Evolutionary conservation across 495 filamentous ascomycete species (phyloP).

Genomic region (Penicillium parvum): DNA sequence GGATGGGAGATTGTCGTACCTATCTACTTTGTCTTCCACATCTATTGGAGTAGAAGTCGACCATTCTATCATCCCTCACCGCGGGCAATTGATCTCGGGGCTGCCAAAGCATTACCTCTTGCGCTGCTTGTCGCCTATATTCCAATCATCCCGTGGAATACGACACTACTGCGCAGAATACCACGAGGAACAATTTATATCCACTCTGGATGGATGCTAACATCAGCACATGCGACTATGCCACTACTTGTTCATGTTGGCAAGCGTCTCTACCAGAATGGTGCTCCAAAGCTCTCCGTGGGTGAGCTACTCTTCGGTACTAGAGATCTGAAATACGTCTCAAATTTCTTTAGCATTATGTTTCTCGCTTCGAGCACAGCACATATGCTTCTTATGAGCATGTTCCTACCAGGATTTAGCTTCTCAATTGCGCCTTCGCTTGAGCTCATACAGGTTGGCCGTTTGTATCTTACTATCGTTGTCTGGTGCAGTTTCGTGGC

Average conservation of each 20-base stretch:
- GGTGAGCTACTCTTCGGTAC: background rate
- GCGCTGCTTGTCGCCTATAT: background rate
- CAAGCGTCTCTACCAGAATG: background rate
- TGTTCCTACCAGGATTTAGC: background rate
- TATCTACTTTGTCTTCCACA: background rate
- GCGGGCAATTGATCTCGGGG: background rate
- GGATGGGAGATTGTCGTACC: background rate
- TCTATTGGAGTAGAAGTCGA: background rate
- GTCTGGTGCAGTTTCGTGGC: background rate
- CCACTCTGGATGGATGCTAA: background rate
- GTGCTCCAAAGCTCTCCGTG: background rate
- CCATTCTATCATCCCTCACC: constrained; percentile 2
- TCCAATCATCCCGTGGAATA: background rate
- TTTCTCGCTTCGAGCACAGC: background rate
- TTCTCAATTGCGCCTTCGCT: background rate
- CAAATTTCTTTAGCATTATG: background rate
- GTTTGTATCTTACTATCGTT: background rate
- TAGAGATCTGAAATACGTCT: background rate
- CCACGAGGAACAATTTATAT: background rate
- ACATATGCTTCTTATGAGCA: background rate
- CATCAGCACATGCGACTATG: background rate
- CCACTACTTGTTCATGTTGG: background rate
- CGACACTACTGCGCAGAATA: background rate
- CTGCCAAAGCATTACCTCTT: background rate
- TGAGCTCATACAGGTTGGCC: background rate